These are phyloP conservation scores for Chamaecrista fasciculata DNA, from an alignment of 306 rosid species.

Conservation along the genomic window DNA sequence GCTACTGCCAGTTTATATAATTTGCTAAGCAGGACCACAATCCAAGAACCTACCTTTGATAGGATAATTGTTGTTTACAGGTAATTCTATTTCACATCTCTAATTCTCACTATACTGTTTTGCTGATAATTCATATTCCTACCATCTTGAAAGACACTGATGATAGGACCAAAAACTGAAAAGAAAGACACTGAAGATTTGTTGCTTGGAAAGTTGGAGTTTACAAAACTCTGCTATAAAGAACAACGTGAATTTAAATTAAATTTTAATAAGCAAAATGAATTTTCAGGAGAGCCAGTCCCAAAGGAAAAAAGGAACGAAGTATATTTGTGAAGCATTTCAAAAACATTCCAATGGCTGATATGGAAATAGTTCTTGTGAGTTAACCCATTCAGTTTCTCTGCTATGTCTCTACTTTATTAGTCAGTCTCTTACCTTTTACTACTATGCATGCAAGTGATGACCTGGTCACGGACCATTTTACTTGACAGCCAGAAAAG, in stretches of 20 bases:
- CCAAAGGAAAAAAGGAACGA: slow-evolving; percentile 54
- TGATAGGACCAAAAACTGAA: too few relatives aligned
- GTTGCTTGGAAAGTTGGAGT: too few relatives aligned
- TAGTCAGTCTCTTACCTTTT: slow-evolving; percentile 10
- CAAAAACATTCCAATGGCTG: slow-evolving; percentile 95
- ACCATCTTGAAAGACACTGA: not conserved
- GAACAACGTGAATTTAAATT: not conserved
- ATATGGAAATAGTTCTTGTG: slow-evolving; percentile 97
- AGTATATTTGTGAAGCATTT: slow-evolving; percentile 94
- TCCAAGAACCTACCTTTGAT: slow-evolving; percentile 98
- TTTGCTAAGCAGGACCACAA: slow-evolving; percentile 64
- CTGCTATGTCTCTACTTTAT: not conserved
- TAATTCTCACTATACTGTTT: not conserved
- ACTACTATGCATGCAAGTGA: slow-evolving; percentile 15
- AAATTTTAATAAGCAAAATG: slow-evolving; percentile 37
- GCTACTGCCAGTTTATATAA: slow-evolving; percentile 52
- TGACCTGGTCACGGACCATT: slow-evolving; percentile 31
- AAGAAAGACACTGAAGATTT: too few relatives aligned
- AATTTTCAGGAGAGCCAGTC: slow-evolving; percentile 60
- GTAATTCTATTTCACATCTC: slow-evolving; percentile 40
- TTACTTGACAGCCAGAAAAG: slow-evolving; percentile 84
- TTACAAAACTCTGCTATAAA: not conserved
- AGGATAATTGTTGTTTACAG: slow-evolving; percentile 91
- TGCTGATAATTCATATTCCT: not conserved
- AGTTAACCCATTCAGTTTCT: slow-evolving; percentile 41